Evolutionary conservation across 768 basidiomycete species (phyloP).

Genomic region (Mycena galopus): DNA sequence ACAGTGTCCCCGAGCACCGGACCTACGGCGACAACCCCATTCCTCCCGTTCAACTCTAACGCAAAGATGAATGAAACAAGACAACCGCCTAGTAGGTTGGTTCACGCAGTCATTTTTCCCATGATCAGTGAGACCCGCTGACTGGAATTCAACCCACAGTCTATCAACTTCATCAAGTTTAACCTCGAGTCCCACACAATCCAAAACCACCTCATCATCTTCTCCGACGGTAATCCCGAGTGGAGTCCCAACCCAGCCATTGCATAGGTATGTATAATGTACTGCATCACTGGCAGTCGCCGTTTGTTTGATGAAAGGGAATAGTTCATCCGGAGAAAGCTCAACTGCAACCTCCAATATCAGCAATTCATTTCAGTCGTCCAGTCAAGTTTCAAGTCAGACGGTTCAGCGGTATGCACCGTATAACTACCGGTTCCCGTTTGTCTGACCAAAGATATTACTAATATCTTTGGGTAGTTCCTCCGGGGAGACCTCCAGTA

Average conservation of each 20-base stretch:
- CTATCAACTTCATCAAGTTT: too few relatives aligned
- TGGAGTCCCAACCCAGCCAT: too few relatives aligned
- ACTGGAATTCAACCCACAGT: too few relatives aligned
- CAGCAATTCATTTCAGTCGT: not conserved
- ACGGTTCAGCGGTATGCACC: too few relatives aligned
- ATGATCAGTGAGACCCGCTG: not conserved
- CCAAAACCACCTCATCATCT: too few relatives aligned
- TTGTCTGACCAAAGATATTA: not conserved
- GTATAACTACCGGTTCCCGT: too few relatives aligned
- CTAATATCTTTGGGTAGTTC: too few relatives aligned
- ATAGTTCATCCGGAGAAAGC: not conserved
- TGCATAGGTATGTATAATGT: too few relatives aligned
- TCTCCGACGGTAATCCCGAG: too few relatives aligned
- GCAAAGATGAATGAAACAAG: not conserved
- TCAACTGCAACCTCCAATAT: not conserved
- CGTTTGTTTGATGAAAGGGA: not conserved
- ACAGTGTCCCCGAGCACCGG: not conserved
- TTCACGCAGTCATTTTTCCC: not conserved
- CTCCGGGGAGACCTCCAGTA: not conserved
- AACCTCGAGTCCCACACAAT: too few relatives aligned
- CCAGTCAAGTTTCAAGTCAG: too few relatives aligned
- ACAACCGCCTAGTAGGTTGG: not conserved
- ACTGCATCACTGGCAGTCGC: too few relatives aligned
- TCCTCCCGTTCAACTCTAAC: not conserved
- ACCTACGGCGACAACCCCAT: not conserved